phyloP scores from a whole-genome alignment of 2,329 filamentous ascomycete genomes.

The Aureobasidium subglaciale region DNA sequence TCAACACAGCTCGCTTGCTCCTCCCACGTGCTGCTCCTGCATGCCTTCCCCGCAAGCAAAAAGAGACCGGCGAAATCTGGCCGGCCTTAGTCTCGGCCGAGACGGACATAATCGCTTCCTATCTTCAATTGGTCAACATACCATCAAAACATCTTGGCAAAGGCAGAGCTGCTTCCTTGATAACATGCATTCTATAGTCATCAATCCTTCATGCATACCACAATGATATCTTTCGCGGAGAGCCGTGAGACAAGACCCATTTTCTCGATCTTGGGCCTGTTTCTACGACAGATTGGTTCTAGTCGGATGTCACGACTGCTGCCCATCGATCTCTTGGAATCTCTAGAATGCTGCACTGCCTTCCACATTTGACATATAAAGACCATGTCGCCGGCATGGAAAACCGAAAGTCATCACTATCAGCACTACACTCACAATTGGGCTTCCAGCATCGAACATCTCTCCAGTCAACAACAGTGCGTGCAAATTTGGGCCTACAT shows the following conservation, averaged over 20 bases:
- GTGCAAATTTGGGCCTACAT: not conserved
- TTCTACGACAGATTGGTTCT: not conserved
- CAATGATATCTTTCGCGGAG: not conserved
- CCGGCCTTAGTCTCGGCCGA: not conserved
- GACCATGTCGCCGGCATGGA: not conserved
- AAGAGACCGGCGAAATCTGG: not conserved
- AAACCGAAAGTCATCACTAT: not conserved
- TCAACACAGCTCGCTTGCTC: not conserved
- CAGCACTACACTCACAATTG: no score
- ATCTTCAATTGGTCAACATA: not conserved
- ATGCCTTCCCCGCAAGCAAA: not conserved
- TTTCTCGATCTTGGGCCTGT: not conserved
- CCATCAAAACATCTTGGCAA: not conserved
- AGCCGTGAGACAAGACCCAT: not conserved
- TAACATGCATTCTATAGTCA: not conserved
- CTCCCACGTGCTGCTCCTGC: not conserved
- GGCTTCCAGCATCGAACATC: not conserved
- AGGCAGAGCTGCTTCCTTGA: not conserved
- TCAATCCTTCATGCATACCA: constrained; percentile 2
- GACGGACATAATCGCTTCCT: not conserved
- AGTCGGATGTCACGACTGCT: not conserved
- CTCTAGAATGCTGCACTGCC: not conserved
- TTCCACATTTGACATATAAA: not conserved
- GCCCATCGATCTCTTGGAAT: not conserved
- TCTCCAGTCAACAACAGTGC: not conserved